Evolutionary conservation across 1,139 yeast species (phyloP), one percentile per base, ranked within the genome.

Genomic region (Geotrichum histeridarum): DNA sequence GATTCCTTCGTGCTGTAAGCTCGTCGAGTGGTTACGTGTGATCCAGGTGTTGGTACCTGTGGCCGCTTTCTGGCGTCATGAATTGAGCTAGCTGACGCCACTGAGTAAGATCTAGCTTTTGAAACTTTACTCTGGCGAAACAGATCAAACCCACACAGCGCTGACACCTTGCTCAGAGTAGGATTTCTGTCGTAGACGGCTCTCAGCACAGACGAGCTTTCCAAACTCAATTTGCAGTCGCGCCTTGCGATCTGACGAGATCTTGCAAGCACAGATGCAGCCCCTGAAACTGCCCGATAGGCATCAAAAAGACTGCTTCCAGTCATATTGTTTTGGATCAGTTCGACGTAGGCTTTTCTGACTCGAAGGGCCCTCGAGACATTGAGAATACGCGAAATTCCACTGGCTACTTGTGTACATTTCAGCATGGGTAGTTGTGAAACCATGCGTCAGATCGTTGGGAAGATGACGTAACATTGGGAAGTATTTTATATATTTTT

Each of bases 281-380:
- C 57, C n/a, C 61, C 63, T 11, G 60, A 48, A 1, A 61, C 61
- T 9, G 61, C 60, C 15, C 61, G 51, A 30, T 53, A 33, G 12
- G 57, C 59, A 50, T 61, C 64, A 41, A 59, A 61, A 12, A 61
- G 22, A 44, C 54, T 37, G 42, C 53, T 54, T 12, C 59, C 62
- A n/a, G 54, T 42, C 51, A 53, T 59, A 11, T 14, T 45, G 14
- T 22, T 15, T n/a, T 22, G 27, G 27, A 5, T 22, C 27, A 22
- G 27, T 22, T 22, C 27, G 27, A 22, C 27, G 27, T 22, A 22
- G n/a, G 37, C 15, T 15, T 12, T n/a, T 12, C 12, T n/a, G 18
- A 22, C 18, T 4, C 4, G 18, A 15, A 38, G 14, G 18, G 18
- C 12, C 45, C 18, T 12, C 31, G n/a, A 22, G 45, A 27, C 18